phyloP scores from a whole-genome alignment of 2,329 filamentous ascomycete genomes.

The Coniochaeta sp. region DNA sequence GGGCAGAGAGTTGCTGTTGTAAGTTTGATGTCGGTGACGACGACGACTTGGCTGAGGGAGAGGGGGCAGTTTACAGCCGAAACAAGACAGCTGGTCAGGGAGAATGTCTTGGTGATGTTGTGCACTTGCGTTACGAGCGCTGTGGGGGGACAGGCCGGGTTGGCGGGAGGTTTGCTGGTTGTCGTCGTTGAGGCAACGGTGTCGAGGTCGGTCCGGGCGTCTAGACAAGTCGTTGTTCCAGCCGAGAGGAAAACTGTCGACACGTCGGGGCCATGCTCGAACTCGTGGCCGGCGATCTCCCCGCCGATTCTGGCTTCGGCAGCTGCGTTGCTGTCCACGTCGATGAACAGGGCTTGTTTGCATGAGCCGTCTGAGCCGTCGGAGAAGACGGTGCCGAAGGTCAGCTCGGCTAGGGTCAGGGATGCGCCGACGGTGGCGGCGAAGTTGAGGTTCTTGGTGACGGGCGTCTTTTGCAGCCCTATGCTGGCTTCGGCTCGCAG shows the following conservation, averaged over 20 bases:
- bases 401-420: constrained; percentile 8
- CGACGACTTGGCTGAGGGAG: constrained; percentile 6
- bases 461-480: constrained; percentile 1
- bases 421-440: constrained; percentile 6
- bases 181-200: not conserved
- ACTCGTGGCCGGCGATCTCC: not conserved
- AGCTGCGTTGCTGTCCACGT: constrained; percentile 8
- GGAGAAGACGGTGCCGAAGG: constrained; percentile 4
- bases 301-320: constrained; percentile 5
- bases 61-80: constrained; percentile 9
- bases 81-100: constrained; percentile 8
- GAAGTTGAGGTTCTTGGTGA: constrained; percentile 1
- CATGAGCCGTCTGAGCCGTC: constrained; percentile 3
- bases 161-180: not conserved
- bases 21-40: constrained; percentile 6
- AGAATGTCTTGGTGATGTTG: constrained; percentile 5
- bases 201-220: not conserved
- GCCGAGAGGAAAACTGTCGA: constrained; percentile 9
- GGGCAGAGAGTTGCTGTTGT: constrained; percentile 6
- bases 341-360: constrained; percentile 8
- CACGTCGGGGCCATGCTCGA: not conserved
- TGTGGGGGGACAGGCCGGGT: not conserved
- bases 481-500: constrained; percentile 8
- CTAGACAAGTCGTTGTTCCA: constrained; percentile 9
- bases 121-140: constrained; percentile 3